A percentile compares a stretch with the other conserved stretches of the same genome.
Conservation (phyloP, 2,329 filamentous ascomycete genomes). For the Trichoderma sp. region DNA sequence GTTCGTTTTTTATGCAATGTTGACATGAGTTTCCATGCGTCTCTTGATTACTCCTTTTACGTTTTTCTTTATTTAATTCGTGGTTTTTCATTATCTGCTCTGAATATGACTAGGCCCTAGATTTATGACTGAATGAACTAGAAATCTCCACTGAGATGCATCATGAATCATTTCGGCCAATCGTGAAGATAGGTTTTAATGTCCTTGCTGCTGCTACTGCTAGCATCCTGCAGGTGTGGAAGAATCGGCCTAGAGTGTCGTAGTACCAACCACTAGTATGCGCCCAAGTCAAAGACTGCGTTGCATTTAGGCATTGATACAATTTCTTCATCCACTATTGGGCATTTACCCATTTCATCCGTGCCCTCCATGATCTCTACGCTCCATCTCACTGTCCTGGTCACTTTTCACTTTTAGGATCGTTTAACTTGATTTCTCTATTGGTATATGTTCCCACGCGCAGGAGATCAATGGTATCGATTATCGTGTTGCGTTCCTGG, state of each 20-base stretch:
- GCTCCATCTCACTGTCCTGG: neutral
- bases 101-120: neutral
- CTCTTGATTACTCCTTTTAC: neutral
- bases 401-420: neutral
- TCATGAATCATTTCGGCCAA: neutral
- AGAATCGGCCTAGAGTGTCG: neutral
- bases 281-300: neutral
- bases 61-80: neutral
- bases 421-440: neutral
- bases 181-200: neutral
- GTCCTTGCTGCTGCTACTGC: neutral
- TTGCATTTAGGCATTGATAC: constrained; percentile 5
- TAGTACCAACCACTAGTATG: neutral
- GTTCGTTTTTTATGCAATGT: neutral
- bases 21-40: neutral
- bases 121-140: constrained; percentile 10
- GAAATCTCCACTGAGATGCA: constrained; percentile 3
- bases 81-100: constrained; percentile 15
- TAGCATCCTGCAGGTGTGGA: constrained; percentile 16
- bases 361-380: too few relatives aligned
- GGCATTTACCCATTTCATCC: neutral
- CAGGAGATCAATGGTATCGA: neutral
- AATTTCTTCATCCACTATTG: neutral
- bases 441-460: neutral
- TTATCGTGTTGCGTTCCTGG: neutral